Percentiles rank a stretch among this genome's conserved stretches.
Conservation (phyloP, 495 filamentous ascomycete species). For the Trichoderma asperelloides region DNA sequence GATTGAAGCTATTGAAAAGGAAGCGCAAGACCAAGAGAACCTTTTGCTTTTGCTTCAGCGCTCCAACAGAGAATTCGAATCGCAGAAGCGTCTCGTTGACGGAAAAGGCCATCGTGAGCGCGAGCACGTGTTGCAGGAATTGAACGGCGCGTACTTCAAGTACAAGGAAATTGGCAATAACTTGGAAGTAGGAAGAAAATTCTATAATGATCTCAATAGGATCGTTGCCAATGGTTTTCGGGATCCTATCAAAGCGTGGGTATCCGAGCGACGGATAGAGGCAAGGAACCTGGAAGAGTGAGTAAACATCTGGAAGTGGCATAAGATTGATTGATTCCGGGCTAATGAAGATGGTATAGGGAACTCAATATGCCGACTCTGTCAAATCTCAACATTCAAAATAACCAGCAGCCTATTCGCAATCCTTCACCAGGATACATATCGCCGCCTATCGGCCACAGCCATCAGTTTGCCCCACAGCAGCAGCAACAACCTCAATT, state of each 20-base stretch:
- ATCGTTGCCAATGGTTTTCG: constrained; percentile 68
- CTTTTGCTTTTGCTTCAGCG: constrained; percentile 56
- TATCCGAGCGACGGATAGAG: constrained; percentile 70
- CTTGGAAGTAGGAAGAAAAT: constrained; percentile 80
- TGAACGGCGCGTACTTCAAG: constrained; percentile 88
- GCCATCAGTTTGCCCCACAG: constrained; percentile 8
- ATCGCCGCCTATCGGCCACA: constrained; percentile 10
- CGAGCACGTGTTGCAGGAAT: constrained; percentile 74
- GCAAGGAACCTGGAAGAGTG: constrained; percentile 69
- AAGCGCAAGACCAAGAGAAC: constrained; percentile 68
- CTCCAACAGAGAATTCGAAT: constrained; percentile 69
- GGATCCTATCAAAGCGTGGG: constrained; percentile 70
- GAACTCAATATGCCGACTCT: constrained; percentile 45
- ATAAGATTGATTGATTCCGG: not conserved
- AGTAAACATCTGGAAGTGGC: constrained; percentile 16
- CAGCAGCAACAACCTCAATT: constrained; percentile 9
- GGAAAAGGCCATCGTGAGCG: constrained; percentile 69
- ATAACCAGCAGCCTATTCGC: constrained; percentile 14
- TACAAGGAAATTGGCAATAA: constrained; percentile 92
- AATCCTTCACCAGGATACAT: not conserved
- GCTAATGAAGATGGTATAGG: constrained; percentile 17
- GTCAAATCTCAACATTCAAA: constrained; percentile 12
- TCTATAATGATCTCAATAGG: constrained; percentile 90
- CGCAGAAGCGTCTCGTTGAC: constrained; percentile 53
- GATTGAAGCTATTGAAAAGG: constrained; percentile 55